Conservation (phyloP, 495 filamentous ascomycete genomes). For the Xylaria sp. region DNA sequence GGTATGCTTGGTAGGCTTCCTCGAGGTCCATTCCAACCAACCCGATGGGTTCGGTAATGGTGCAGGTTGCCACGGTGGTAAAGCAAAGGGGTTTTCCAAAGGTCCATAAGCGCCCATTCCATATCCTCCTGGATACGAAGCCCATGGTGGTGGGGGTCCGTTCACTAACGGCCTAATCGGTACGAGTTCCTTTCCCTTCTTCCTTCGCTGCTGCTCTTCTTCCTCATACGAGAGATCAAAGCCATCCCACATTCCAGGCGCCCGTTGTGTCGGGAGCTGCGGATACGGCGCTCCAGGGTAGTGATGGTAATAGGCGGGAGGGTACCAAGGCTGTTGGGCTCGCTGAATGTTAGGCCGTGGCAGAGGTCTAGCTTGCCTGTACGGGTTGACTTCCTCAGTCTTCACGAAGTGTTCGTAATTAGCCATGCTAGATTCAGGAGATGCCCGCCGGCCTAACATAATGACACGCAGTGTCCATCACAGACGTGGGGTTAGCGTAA, state of each 20-base stretch:
- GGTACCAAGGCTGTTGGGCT: slow-evolving; percentile 17
- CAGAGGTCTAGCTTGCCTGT: not conserved
- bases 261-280: slow-evolving; percentile 1
- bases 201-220: slow-evolving; percentile 14
- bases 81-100: not conserved
- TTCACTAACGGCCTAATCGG: not conserved
- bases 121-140: slow-evolving; percentile 11
- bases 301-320: not conserved
- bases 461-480: not conserved
- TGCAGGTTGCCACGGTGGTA: not conserved
- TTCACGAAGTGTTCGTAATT: not conserved
- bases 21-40: not conserved
- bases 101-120: not conserved
- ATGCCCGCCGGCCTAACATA: slow-evolving; percentile 13
- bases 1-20: not conserved
- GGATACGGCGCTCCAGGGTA: slow-evolving; percentile 9
- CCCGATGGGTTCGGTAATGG: not conserved
- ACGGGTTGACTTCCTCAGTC: not conserved
- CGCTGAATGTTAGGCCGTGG: not conserved
- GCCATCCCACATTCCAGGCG: slow-evolving; percentile 3
- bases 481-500: not conserved
- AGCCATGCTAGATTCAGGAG: slow-evolving; percentile 18
- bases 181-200: slow-evolving; percentile 25
- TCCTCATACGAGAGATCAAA: slow-evolving; percentile 13
- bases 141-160: slow-evolving; percentile 9